phyloP scores from a whole-genome alignment of 352 stramenopile genomes.

The Achlya hypogyna region DNA sequence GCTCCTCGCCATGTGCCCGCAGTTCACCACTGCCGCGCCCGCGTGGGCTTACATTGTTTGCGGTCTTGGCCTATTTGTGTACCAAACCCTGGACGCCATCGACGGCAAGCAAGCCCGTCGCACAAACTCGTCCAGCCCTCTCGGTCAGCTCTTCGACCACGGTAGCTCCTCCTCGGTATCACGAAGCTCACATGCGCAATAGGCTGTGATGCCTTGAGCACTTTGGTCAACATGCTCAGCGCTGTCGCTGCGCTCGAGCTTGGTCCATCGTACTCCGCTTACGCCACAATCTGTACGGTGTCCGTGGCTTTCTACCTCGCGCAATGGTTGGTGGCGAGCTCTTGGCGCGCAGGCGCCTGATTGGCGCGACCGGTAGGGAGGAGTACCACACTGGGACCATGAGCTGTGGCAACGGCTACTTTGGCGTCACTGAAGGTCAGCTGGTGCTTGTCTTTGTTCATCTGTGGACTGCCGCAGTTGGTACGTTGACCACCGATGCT shows the following conservation, averaged over 20 bases:
- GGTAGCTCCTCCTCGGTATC: conserved; percentile 27
- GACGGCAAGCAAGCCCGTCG: conserved; percentile 98
- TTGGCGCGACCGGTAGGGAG: conserved; percentile 29
- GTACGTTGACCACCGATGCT: conserved; percentile 21
- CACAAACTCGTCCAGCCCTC: conserved; percentile 88
- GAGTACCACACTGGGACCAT: conserved; percentile 86
- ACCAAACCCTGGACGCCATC: conserved; percentile 98
- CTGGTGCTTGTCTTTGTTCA: conserved; percentile 63
- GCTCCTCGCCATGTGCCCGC: conserved; percentile 65
- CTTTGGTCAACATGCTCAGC: conserved; percentile 71
- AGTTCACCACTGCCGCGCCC: conserved; percentile 51
- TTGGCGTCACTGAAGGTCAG: conserved; percentile 77
- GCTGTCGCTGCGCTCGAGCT: conserved; percentile 53
- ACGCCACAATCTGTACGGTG: conserved; percentile 59
- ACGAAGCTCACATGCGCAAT: neutral
- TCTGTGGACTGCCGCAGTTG: conserved; percentile 45
- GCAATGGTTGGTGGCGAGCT: conserved; percentile 32
- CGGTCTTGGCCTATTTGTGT: conserved; percentile 80
- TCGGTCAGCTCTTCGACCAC: conserved; percentile 99
- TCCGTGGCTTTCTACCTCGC: conserved; percentile 78
- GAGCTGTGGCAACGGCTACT: conserved; percentile 80
- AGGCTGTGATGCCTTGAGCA: conserved; percentile 76
- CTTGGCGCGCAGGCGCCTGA: neutral
- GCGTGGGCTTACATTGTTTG: conserved; percentile 70
- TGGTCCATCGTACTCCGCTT: conserved; percentile 35